These are phyloP conservation scores for Brassica carinata DNA, from an alignment of 345 rosid genomes.

Conservation along the genomic window DNA sequence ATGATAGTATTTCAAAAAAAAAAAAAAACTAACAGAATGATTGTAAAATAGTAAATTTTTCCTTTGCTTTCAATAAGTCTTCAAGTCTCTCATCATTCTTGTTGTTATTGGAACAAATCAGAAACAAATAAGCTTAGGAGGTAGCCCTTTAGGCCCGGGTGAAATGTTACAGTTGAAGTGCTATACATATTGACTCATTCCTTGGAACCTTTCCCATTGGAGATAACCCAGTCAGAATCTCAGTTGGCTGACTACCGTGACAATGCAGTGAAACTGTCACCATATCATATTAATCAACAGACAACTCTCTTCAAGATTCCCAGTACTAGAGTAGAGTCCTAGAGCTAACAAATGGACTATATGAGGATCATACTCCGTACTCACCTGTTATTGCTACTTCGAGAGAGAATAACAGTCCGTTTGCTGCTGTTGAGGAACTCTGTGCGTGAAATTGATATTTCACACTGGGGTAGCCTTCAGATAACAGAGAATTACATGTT, in stretches of 20 bases:
- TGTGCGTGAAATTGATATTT: slow-evolving; percentile 85
- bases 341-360: slow-evolving; percentile 90
- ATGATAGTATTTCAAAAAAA: neutral
- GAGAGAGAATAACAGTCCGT: slow-evolving; percentile 97
- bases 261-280: slow-evolving; percentile 73
- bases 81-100: neutral
- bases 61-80: neutral
- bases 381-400: slow-evolving; percentile 73
- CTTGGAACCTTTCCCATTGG: slow-evolving; percentile 85
- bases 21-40: neutral
- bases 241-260: slow-evolving; percentile 87
- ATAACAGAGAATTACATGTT: slow-evolving; percentile 80
- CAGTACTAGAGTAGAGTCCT: slow-evolving; percentile 80
- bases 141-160: slow-evolving; percentile 59
- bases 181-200: slow-evolving; percentile 80
- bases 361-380: slow-evolving; percentile 68
- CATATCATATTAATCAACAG: slow-evolving; percentile 75
- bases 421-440: slow-evolving; percentile 97
- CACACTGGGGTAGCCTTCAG: slow-evolving; percentile 98
- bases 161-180: slow-evolving; percentile 73
- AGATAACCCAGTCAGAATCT: slow-evolving; percentile 88
- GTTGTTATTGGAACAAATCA: neutral
- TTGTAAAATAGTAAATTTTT: neutral
- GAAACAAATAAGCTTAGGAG: neutral
- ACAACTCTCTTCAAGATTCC: slow-evolving; percentile 78